Base-by-base conservation (phyloP, 2,329 filamentous ascomycete genomes). In the Trichoderma polysporum region DNA sequence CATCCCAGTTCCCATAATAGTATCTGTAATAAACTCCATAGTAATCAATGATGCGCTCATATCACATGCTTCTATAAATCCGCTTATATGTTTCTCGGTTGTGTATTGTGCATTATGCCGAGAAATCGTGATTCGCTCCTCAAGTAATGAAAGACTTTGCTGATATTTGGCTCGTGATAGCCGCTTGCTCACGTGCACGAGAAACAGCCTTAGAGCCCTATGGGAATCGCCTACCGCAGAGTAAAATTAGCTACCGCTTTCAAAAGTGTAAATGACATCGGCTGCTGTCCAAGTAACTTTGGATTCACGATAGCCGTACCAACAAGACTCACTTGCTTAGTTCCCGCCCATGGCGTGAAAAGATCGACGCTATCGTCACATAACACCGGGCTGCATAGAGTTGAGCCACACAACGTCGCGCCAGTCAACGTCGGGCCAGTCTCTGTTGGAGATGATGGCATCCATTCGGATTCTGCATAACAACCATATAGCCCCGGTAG, bases 321-420 rank as follows among this genome's bases (percentile, higher is more conserved):
- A 29, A 22, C 27, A 45, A 61, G 35, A 63, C 60, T 47, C 35
- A 64, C 60, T 47, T 64, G 60, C 37, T 56, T 64, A 56, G 49
- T 17, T 52, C 27, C 50, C 50, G 50, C 19, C 60, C 60, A 64
- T 35, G 35, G 50, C 27, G 60, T 25, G 33, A 25, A 19, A 22
- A 25, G n/a, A 39, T 62, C 58, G 22, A 33, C 33, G 49, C 22
- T 10, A 50, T 39, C 59, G 35, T 29, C 47, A 37, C 45, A 37
- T 50, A 29, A 61, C 45, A 22, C n/a, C 31, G 58, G 58, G 39
- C 27, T 29, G 25, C 53, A 31, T 17, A 31, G 15, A 15, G 15
- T 13, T 31, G 49, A 13, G 19, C 25, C 49, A 9, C 13, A 10
- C 27, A 52, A 52, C 27, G 49, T 54, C 8, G 50, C 29, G 53